Evolutionary conservation across 2,329 filamentous ascomycete genomes (phyloP).

Genomic region (Helicocarpus griseus): DNA sequence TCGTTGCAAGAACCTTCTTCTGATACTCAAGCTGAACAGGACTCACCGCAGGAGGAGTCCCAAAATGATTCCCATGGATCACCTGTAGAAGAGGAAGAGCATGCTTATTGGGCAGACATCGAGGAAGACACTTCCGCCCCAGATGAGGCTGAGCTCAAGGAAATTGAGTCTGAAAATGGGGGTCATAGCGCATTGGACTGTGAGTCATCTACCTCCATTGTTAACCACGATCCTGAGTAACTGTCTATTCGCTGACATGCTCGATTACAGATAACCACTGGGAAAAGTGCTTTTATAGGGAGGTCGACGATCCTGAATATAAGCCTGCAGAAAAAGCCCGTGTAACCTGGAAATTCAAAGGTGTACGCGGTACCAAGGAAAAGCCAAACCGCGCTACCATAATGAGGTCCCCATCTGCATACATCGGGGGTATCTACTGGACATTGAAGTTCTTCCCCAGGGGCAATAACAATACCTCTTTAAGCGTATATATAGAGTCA

Average conservation of each 20-base stretch:
- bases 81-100: slow-evolving; percentile 8
- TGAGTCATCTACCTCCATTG: slow-evolving; percentile 18
- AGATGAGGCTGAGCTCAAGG: slow-evolving; percentile 48
- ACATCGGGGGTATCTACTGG: slow-evolving; percentile 53
- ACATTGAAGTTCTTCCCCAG: slow-evolving; percentile 56
- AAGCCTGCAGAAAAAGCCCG: slow-evolving; percentile 43
- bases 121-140: slow-evolving; percentile 48
- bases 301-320: slow-evolving; percentile 50
- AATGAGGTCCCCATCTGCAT: slow-evolving; percentile 48
- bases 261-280: slow-evolving; percentile 41
- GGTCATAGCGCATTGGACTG: slow-evolving; percentile 47
- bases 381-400: slow-evolving; percentile 49
- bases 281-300: slow-evolving; percentile 47
- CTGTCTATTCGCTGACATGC: neutral
- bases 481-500: slow-evolving; percentile 54
- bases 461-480: slow-evolving; percentile 48
- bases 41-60: neutral
- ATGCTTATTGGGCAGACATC: slow-evolving; percentile 44
- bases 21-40: neutral
- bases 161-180: slow-evolving; percentile 41
- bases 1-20: neutral
- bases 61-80: neutral
- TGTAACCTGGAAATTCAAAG: slow-evolving; percentile 50
- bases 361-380: slow-evolving; percentile 51
- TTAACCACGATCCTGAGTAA: neutral